Base-by-base conservation (phyloP, 1,139 yeast genomes). In the Kodamaea derodonti region DNA sequence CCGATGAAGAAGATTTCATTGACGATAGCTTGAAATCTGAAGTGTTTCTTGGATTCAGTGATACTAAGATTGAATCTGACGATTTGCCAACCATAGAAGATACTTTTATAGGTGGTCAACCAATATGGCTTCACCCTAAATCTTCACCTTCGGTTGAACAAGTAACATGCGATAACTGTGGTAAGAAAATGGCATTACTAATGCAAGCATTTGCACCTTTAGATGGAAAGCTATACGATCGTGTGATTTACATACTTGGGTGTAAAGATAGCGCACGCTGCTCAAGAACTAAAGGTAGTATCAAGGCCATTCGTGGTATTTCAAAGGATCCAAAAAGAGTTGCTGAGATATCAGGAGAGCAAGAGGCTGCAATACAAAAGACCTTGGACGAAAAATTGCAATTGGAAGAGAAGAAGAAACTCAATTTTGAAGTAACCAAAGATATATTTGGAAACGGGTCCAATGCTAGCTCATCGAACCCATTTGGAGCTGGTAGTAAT, bases 181-280 rank as follows among this genome's bases (percentile, higher is more conserved):
- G 62, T 0, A 56, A 63, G 10, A 62, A 69, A 22, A 68, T 87
- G 82, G 78, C 85, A 7, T 60, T 90, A 33, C 62, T 88, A 26
- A 60, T 81, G 2, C 97, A 92, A 56, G 83, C 92, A 2, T 82
- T 72, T 58, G 83, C 95, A 1, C 94, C 95, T 2, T 56, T 86
- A 31, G 85, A 79, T 20, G 74, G 72, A 25, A 71, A 80, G n/a
- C 61, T 74, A 32, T 86, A 88, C 52, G 97, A 88, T 49, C 72
- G 98, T 38, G 80, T 80, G 10, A 58, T 92, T 18, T 92, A 92
- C 52, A 71, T 90, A 0, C 84, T 90, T 57, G 79, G 79, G 2
- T 92, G 98, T 60, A 64, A 71, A 31, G 70, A 77, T 33, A 62
- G 79, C 1, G 48, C 45, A 3, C 46, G 44, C 8, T 92, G 97